These are phyloP conservation scores for Neonectria punicea DNA, from an alignment of 2,329 filamentous ascomycete species.

Conservation along the genomic window DNA sequence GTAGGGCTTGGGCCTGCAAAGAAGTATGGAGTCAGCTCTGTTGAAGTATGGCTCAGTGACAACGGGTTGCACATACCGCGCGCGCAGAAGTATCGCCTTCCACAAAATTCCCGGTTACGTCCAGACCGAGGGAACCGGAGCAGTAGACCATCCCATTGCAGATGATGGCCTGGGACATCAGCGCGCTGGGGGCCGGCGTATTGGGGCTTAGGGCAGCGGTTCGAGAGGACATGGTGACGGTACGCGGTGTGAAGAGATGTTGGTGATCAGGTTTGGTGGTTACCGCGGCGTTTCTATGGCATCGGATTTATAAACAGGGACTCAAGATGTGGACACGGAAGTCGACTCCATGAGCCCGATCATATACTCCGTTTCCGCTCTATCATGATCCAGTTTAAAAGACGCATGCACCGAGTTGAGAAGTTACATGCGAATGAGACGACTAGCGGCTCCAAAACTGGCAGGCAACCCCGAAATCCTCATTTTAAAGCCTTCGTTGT, in stretches of 20 bases:
- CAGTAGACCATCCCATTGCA: slow-evolving; percentile 32
- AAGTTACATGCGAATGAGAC: neutral
- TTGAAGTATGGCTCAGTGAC: too few species aligned
- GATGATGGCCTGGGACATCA: slow-evolving; percentile 31
- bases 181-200: slow-evolving; percentile 22
- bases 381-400: neutral
- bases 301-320: neutral
- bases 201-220: slow-evolving; percentile 28
- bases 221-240: slow-evolving; percentile 20
- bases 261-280: neutral
- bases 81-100: slow-evolving; percentile 19
- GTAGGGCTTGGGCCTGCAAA: slow-evolving; percentile 61
- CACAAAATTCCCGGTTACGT: slow-evolving; percentile 20
- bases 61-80: neutral
- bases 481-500: neutral
- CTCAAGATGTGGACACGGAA: neutral
- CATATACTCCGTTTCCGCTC: neutral
- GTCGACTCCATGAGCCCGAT: neutral
- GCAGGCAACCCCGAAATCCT: slow-evolving; percentile 4
- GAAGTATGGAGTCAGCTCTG: too few species aligned
- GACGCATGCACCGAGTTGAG: neutral
- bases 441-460: neutral
- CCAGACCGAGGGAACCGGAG: slow-evolving; percentile 19
- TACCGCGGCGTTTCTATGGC: too few species aligned
- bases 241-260: neutral